Percentiles rank a stretch among this genome's conserved stretches.
phyloP scores from a whole-genome alignment of 1,284 basidiomycete species.

The Neotropicomus parvogracilis region DNA sequence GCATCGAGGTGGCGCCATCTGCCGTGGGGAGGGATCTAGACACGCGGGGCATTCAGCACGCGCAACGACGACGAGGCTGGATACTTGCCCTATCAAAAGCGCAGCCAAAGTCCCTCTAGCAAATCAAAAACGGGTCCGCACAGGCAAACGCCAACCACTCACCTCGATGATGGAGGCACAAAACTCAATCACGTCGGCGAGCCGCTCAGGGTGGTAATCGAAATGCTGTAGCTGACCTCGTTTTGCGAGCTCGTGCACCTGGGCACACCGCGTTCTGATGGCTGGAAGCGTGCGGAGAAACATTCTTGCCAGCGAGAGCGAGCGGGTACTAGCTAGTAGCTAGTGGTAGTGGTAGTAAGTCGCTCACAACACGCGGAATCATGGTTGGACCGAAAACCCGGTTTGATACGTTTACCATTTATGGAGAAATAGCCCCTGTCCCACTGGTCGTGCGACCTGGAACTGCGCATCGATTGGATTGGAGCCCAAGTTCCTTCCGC shows the following conservation, averaged over 20 bases:
- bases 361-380: conserved; percentile 9
- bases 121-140: not conserved
- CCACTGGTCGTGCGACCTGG: not conserved
- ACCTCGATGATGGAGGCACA: conserved; percentile 82
- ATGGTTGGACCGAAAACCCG: not conserved
- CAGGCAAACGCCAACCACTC: conserved; percentile 7
- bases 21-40: conserved; percentile 84
- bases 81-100: conserved; percentile 58
- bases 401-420: no score
- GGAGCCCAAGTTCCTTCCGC: not conserved
- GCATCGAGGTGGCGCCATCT: conserved; percentile 88
- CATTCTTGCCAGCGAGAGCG: no score
- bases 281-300: conserved; percentile 87
- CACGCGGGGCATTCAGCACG: no score
- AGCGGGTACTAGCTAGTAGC: no score
- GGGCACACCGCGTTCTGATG: conserved; percentile 80
- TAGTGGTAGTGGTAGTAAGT: no score
- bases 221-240: conserved; percentile 80
- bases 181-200: conserved; percentile 72
- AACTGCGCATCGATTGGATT: no score
- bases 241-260: conserved; percentile 76
- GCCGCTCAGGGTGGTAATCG: conserved; percentile 75
- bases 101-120: conserved; percentile 79
- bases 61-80: not conserved
- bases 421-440: conserved; percentile 4